Conservation (phyloP, 2,329 filamentous ascomycete genomes). For the Fusarium xylarioides region DNA sequence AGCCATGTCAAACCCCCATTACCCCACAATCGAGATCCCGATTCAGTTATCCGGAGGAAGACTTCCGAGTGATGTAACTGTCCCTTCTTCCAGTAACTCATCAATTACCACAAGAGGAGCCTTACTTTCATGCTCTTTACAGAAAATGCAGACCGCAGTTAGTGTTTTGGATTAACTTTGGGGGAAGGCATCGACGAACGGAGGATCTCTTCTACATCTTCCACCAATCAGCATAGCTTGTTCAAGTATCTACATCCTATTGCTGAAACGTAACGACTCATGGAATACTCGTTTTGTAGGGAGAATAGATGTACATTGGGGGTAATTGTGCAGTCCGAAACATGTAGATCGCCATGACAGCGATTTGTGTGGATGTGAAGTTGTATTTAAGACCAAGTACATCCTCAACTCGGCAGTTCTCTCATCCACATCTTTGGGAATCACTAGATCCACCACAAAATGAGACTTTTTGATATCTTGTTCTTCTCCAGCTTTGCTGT, state of each 20-base stretch:
- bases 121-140: neutral
- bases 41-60: neutral
- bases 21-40: neutral
- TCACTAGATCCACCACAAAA: neutral
- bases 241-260: fast-evolving
- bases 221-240: neutral
- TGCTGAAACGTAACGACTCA: neutral
- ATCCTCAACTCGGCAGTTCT: neutral
- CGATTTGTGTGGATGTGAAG: neutral
- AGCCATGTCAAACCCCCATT: neutral
- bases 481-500: neutral
- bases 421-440: no score
- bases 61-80: neutral
- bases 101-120: neutral
- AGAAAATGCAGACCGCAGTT: neutral
- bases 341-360: fast-evolving
- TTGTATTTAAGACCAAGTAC: neutral
- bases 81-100: neutral
- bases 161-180: neutral
- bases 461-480: conserved; percentile 1
- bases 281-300: fast-evolving
- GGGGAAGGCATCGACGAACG: neutral
- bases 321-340: neutral
- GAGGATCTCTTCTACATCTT: neutral
- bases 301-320: neutral